phyloP scores from a whole-genome alignment of 2,329 filamentous ascomycete species.

The Cryphonectria nitschkei region DNA sequence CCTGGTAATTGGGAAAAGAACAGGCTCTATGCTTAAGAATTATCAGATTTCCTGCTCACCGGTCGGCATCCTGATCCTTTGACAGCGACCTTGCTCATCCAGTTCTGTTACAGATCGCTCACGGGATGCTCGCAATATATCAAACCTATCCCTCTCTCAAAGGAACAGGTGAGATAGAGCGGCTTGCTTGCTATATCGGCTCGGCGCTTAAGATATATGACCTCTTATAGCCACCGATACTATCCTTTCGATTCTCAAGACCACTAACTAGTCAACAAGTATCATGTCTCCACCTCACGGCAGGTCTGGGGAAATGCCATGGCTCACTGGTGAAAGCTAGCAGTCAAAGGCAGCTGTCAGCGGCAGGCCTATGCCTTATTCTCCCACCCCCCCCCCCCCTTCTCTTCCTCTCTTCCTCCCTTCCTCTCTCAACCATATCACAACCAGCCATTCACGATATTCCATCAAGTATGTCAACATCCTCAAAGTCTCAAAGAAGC shows the following conservation, averaged over 20 bases:
- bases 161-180: background rate
- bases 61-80: background rate
- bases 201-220: background rate
- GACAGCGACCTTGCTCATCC: background rate
- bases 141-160: background rate
- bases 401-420: too few relatives aligned
- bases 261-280: background rate
- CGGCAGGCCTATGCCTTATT: too few relatives aligned
- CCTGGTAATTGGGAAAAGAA: background rate
- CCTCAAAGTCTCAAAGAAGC: too few relatives aligned
- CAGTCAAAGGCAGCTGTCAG: too few relatives aligned
- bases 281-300: background rate
- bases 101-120: background rate
- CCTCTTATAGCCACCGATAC: background rate
- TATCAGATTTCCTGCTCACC: slow-evolving; percentile 2
- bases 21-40: background rate
- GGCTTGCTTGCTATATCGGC: background rate
- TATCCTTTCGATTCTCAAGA: background rate
- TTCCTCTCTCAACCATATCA: too few relatives aligned
- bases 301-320: too few relatives aligned
- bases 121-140: background rate
- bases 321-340: too few relatives aligned
- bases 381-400: too few relatives aligned
- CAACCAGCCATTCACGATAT: too few relatives aligned
- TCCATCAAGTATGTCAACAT: too few relatives aligned